A percentile compares a stretch with the other conserved stretches of the same genome.
Evolutionary conservation across 2,329 filamentous ascomycete species (phyloP).

Genomic region (Phaeosphaeria sp.): DNA sequence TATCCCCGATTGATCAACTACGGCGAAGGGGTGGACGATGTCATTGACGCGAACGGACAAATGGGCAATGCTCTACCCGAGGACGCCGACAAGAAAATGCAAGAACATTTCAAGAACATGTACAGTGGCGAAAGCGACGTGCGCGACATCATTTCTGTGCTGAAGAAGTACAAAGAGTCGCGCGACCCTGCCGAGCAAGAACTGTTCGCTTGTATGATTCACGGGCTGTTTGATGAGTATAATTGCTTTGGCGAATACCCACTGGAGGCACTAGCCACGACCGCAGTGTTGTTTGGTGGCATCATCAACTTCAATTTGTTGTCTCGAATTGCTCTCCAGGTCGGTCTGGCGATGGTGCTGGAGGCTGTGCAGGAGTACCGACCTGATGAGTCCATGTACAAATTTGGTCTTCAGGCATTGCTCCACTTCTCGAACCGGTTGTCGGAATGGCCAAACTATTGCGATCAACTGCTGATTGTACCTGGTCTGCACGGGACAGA

Average conservation of each 20-base stretch:
- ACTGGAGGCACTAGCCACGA: slow-evolving; percentile 92
- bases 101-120: slow-evolving; percentile 97
- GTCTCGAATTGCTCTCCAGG: slow-evolving; percentile 86
- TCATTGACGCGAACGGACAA: slow-evolving; percentile 85
- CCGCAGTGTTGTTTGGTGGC: slow-evolving; percentile 93
- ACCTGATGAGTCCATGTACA: slow-evolving; percentile 91
- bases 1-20: slow-evolving; percentile 98
- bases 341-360: slow-evolving; percentile 97
- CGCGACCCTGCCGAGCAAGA: slow-evolving; percentile 86
- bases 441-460: slow-evolving; percentile 94
- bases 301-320: slow-evolving; percentile 95
- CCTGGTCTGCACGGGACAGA: slow-evolving; percentile 84
- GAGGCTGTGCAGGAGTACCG: slow-evolving; percentile 88
- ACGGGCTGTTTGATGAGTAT: slow-evolving; percentile 96
- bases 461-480: slow-evolving; percentile 82
- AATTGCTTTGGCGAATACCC: slow-evolving; percentile 95
- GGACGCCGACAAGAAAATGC: slow-evolving; percentile 88
- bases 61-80: slow-evolving; percentile 81
- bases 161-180: slow-evolving; percentile 88
- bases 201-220: slow-evolving; percentile 97
- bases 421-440: slow-evolving; percentile 86
- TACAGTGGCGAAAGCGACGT: slow-evolving; percentile 91
- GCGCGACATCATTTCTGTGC: slow-evolving; percentile 80
- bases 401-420: slow-evolving; percentile 94
- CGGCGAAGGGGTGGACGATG: slow-evolving; percentile 87